Conservation (phyloP, 768 basidiomycete genomes). For the Lentinus tigrinus region DNA sequence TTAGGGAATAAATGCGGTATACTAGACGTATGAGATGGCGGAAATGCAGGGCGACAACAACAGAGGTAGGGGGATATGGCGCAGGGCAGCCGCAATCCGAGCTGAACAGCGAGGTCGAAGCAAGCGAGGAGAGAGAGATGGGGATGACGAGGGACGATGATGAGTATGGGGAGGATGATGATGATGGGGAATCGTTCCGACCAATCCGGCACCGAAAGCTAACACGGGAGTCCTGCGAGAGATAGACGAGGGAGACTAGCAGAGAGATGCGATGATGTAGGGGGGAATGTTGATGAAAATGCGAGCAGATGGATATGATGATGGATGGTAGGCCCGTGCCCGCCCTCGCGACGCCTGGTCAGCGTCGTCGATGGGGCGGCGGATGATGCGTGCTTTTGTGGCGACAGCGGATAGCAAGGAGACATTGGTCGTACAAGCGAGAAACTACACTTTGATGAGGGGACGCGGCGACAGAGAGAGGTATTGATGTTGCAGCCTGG, state of each 20-base stretch:
- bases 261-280: not conserved
- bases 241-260: conserved; percentile 6
- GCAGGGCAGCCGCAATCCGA: not conserved
- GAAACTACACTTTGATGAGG: conserved; percentile 12
- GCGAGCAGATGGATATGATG: conserved; percentile 1
- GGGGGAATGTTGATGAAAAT: conserved; percentile 1
- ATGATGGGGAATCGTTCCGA: conserved; percentile 9
- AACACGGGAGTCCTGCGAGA: conserved; percentile 6
- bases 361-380: not conserved
- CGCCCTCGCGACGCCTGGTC: not conserved
- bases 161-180: too few relatives aligned
- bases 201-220: conserved; percentile 15
- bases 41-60: not conserved
- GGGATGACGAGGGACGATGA: not conserved
- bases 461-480: not conserved
- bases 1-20: conserved; percentile 7
- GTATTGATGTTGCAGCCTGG: not conserved
- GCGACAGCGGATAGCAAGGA: conserved; percentile 11
- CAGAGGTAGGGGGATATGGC: not conserved
- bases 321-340: not conserved
- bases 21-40: not conserved
- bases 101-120: not conserved
- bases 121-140: not conserved
- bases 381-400: conserved; percentile 15
- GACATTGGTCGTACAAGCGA: conserved; percentile 13